phyloP scores from a whole-genome alignment of 2,329 filamentous ascomycete genomes.

The Pseudogymnoascus destructans region DNA sequence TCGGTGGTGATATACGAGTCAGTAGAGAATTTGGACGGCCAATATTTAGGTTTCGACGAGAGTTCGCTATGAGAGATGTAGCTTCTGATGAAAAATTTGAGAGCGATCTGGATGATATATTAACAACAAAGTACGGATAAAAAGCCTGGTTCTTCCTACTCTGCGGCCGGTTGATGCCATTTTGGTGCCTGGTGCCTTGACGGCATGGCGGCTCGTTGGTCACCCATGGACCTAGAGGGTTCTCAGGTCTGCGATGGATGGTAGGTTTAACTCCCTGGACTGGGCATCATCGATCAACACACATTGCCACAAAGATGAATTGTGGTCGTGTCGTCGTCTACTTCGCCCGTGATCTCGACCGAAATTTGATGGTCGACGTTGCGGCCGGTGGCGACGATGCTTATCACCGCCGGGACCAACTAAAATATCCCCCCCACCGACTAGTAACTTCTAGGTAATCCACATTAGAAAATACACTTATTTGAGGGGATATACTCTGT shows the following conservation, averaged over 20 bases:
- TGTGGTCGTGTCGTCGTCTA: neutral
- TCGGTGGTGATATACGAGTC: neutral
- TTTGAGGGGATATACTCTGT: slow-evolving; percentile 6
- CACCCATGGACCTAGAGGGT: neutral
- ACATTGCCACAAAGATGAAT: neutral
- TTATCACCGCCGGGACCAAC: neutral
- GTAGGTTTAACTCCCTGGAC: neutral
- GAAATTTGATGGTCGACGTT: neutral
- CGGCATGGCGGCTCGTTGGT: neutral
- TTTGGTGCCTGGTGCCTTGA: neutral
- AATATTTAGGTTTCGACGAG: neutral
- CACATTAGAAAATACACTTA: neutral
- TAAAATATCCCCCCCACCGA: neutral
- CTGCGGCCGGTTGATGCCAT: neutral
- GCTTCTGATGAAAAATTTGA: neutral
- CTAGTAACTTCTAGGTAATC: neutral
- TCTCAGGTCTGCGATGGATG: neutral
- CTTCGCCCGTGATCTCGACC: neutral
- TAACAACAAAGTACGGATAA: neutral
- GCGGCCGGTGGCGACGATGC: neutral
- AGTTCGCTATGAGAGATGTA: neutral
- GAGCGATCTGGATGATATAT: neutral
- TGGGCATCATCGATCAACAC: neutral
- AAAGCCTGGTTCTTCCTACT: neutral
- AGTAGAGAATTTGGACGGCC: neutral